Evolutionary conservation across 2,329 filamentous ascomycete species (phyloP).

Genomic region (Pseudopyricularia cyperi): DNA sequence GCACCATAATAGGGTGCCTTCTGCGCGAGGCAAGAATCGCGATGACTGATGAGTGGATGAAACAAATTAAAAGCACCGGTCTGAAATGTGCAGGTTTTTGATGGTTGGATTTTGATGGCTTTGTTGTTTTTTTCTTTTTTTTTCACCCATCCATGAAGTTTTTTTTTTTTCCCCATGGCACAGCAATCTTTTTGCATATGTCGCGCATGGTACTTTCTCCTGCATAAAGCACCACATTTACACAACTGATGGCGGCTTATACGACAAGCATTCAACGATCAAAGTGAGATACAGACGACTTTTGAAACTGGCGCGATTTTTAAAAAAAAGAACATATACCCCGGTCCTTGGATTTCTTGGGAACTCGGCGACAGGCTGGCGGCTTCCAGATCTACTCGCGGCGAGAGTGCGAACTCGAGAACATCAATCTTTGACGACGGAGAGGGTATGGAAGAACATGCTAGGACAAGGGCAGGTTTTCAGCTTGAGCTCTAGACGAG

Average conservation of each 20-base stretch:
- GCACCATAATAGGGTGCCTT: conserved; percentile 20
- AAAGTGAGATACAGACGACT: conserved; percentile 2
- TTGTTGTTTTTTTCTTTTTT: conserved; percentile 1
- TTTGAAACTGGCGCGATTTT: no score
- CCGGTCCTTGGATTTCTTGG: not conserved
- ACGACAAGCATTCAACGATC: not conserved
- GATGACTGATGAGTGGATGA: conserved; percentile 17
- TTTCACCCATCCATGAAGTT: not conserved
- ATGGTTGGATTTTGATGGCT: not conserved
- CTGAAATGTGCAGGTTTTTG: not conserved
- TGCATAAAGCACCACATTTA: not conserved
- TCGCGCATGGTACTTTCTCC: not conserved
- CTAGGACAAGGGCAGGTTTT: not conserved
- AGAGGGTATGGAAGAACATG: not conserved
- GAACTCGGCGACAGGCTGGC: not conserved
- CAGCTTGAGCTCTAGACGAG: not conserved
- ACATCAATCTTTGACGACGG: not conserved
- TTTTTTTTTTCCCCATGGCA: not conserved
- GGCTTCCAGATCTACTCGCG: not conserved
- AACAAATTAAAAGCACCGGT: not conserved
- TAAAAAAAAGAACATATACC: not conserved
- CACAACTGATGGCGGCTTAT: not conserved
- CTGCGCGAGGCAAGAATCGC: conserved; percentile 22
- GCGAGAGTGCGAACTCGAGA: not conserved
- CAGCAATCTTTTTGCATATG: not conserved